Evolutionary conservation across 768 basidiomycete genomes (phyloP).

Genomic region (Boletus reticulatus): DNA sequence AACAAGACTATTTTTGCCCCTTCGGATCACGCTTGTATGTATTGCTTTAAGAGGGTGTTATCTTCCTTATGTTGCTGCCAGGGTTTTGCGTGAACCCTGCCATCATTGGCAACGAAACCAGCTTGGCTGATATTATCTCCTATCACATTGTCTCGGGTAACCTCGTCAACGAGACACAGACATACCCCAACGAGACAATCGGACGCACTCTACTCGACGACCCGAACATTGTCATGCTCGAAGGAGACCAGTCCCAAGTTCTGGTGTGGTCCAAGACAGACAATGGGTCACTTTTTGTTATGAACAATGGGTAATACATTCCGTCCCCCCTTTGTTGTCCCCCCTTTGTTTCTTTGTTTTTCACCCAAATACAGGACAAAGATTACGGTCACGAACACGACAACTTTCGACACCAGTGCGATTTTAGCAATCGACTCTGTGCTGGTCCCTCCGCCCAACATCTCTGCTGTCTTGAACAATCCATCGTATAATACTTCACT

Average conservation of each 20-base stretch:
- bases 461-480: constrained; percentile 40
- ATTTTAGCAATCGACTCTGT: constrained; percentile 52
- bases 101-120: constrained; percentile 28
- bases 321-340: not conserved
- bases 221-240: constrained; percentile 46
- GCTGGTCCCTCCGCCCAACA: constrained; percentile 49
- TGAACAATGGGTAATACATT: constrained; percentile 47
- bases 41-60: constrained; percentile 10
- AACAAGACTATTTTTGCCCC: constrained; percentile 58
- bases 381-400: constrained; percentile 38
- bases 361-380: constrained; percentile 24
- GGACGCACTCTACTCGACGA: constrained; percentile 62
- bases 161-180: constrained; percentile 40
- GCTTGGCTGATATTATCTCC: constrained; percentile 47
- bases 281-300: constrained; percentile 40
- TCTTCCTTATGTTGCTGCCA: constrained; percentile 8
- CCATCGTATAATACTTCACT: constrained; percentile 40
- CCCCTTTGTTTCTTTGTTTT: too few species aligned
- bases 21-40: constrained; percentile 52
- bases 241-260: constrained; percentile 58
- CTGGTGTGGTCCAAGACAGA: constrained; percentile 42
- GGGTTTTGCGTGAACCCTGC: not conserved
- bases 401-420: constrained; percentile 37
- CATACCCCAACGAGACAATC: constrained; percentile 57
- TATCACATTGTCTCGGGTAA: constrained; percentile 60